phyloP scores from a whole-genome alignment of 139 green algal species.

The Tetraselmis striata region DNA sequence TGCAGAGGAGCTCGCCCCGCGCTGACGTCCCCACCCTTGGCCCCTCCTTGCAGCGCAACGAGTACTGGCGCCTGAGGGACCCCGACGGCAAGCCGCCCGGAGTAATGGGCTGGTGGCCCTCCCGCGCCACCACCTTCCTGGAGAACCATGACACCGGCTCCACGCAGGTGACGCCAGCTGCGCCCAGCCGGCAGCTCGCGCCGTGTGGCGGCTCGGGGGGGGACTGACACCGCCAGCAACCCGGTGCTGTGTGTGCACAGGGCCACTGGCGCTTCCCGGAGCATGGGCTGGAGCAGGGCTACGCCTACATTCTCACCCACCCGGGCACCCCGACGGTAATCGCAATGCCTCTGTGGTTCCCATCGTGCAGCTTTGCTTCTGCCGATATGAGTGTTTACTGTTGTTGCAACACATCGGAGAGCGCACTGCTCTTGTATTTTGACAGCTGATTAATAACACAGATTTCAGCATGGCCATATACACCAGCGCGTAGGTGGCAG shows the following conservation, averaged over 20 bases:
- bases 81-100: slow-evolving; percentile 59
- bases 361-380: too few relatives aligned
- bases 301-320: slow-evolving; percentile 93
- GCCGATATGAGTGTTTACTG: too few relatives aligned
- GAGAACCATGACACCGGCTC: slow-evolving; percentile 91
- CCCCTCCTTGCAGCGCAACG: slow-evolving; percentile 54
- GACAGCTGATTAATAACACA: too few relatives aligned
- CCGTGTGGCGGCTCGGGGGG: background rate
- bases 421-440: too few relatives aligned
- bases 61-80: slow-evolving; percentile 97
- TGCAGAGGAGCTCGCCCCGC: too few relatives aligned
- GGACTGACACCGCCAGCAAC: background rate
- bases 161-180: slow-evolving; percentile 21
- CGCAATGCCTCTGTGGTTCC: too few relatives aligned
- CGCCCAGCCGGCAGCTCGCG: too few relatives aligned
- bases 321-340: slow-evolving; percentile 77
- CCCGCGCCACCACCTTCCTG: slow-evolving; percentile 67
- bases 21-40: too few relatives aligned
- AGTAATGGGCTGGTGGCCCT: slow-evolving; percentile 86
- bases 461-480: too few relatives aligned
- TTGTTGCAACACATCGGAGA: too few relatives aligned
- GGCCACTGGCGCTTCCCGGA: slow-evolving; percentile 28
- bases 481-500: too few relatives aligned
- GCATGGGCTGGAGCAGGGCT: slow-evolving; percentile 67
- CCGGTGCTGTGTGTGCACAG: background rate